Conservation (phyloP, 2,329 filamentous ascomycete species). For the Akanthomyces lecanii region DNA sequence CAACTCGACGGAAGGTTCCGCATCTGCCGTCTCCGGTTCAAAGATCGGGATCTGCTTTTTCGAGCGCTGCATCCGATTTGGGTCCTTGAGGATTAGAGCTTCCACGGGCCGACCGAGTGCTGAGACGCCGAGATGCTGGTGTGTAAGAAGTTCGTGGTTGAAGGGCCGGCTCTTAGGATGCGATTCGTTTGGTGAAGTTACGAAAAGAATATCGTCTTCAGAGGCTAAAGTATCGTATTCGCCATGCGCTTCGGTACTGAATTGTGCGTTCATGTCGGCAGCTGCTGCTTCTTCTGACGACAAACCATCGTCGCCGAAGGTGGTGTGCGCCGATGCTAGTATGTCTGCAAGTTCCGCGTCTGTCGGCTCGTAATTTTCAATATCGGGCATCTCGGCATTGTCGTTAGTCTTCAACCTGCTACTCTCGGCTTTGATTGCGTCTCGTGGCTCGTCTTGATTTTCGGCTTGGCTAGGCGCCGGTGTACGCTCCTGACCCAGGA, state of each 20-base stretch:
- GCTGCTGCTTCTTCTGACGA: not conserved
- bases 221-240: slow-evolving; percentile 9
- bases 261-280: not conserved
- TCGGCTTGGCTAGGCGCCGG: not conserved
- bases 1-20: slow-evolving; percentile 19
- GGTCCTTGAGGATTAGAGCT: slow-evolving; percentile 45
- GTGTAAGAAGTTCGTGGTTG: slow-evolving; percentile 26
- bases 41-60: slow-evolving; percentile 20
- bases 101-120: slow-evolving; percentile 36
- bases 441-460: not conserved
- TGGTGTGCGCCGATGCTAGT: not conserved
- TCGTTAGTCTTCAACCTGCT: not conserved
- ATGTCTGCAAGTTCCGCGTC: slow-evolving; percentile 2
- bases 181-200: not conserved
- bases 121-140: slow-evolving; percentile 28
- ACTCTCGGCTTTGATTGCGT: not conserved
- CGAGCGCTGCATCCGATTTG: slow-evolving; percentile 27
- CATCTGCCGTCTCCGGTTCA: slow-evolving; percentile 19
- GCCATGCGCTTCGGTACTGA: not conserved
- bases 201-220: slow-evolving; percentile 13
- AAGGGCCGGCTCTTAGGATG: slow-evolving; percentile 12
- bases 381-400: slow-evolving; percentile 7
- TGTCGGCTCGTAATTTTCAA: slow-evolving; percentile 12
- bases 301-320: not conserved
- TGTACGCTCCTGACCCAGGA: not conserved